Base-by-base conservation (phyloP, 208 protist species). In the Crithidia expoeki region DNA sequence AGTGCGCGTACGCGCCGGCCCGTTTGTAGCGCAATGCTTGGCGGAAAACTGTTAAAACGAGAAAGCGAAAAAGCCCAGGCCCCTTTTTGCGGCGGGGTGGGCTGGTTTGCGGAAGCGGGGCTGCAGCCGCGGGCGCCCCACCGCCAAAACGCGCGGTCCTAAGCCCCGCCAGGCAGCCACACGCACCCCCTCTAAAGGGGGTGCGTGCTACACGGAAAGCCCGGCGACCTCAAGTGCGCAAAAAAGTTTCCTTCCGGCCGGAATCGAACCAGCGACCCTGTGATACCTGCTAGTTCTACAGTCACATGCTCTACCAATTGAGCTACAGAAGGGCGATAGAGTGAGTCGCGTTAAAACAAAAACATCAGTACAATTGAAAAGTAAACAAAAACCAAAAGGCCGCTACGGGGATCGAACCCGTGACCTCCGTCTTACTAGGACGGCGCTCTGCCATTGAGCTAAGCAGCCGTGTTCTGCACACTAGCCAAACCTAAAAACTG, bases 351-450 rank as follows among this genome's bases (percentile, higher is more conserved):
- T 52, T 7, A 50, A 42, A 42, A 12, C 12, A 6, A 42, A 16
- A 42, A 12, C 12, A 42, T 42, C 12, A 42, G 10, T 12, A 6
- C 6, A 6, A 42, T 16, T 42, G 12, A 6, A 42, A 42, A 42
- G 10, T 42, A 42, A 42, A 42, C 12, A 27, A 65, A 67, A 57
- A 66, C n/a, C 27, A n/a, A 1, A 60, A 76, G 71, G 57, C 58
- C 60, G 50, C 69, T 75, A 64, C 69, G 69, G 64, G 69, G 59
- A 75, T 75, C 69, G 69, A 68, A 75, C 60, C 56, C 60, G 71
- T 87, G 92, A 96, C 92, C 94, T 90, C 89, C 89, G 90, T 88
- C 96, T 97, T 97, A 96, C 93, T 91, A 96, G 91, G 96, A 88
- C 90, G 86, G 86, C 93, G 90, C 90, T 93, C 90, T 97, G 86